Evolutionary conservation across 2,329 filamentous ascomycete species (phyloP).

Genomic region (Calonectria pauciramosa): DNA sequence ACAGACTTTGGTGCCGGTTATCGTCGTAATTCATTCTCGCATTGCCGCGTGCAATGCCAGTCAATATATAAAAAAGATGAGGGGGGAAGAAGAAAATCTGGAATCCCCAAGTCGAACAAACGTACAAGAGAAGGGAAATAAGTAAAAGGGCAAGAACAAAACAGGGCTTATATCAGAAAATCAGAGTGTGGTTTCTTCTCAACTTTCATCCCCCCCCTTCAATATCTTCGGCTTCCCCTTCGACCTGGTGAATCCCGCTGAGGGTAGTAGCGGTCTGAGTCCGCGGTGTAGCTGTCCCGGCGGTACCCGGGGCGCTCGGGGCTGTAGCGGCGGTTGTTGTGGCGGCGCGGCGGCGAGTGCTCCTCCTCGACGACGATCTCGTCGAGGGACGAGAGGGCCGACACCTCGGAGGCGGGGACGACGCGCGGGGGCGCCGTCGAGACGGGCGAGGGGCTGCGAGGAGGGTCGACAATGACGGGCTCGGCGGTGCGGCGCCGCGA

Average conservation of each 20-base stretch:
- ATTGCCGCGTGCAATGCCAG: conserved; percentile 16
- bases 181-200: background rate
- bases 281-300: conserved; percentile 40
- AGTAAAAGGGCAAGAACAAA: no score
- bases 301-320: conserved; percentile 36
- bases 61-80: conserved; percentile 32
- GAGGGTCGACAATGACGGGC: conserved; percentile 46
- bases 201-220: background rate
- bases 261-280: conserved; percentile 36
- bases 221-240: conserved; percentile 40
- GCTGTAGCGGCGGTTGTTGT: conserved; percentile 36
- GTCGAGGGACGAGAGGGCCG: conserved; percentile 50
- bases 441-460: conserved; percentile 40
- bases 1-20: background rate
- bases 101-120: background rate
- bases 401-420: conserved; percentile 41
- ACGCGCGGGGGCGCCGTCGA: conserved; percentile 46
- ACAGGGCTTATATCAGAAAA: background rate
- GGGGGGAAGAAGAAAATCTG: background rate
- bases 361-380: conserved; percentile 57
- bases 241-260: conserved; percentile 41
- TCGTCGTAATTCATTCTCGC: conserved; percentile 23
- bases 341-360: conserved; percentile 45
- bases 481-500: conserved; percentile 31
- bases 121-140: background rate